A percentile compares a stretch with the other conserved stretches of the same genome.
Evolutionary conservation across 768 basidiomycete genomes (phyloP).

Genomic region (Kwoniella botswanensis): DNA sequence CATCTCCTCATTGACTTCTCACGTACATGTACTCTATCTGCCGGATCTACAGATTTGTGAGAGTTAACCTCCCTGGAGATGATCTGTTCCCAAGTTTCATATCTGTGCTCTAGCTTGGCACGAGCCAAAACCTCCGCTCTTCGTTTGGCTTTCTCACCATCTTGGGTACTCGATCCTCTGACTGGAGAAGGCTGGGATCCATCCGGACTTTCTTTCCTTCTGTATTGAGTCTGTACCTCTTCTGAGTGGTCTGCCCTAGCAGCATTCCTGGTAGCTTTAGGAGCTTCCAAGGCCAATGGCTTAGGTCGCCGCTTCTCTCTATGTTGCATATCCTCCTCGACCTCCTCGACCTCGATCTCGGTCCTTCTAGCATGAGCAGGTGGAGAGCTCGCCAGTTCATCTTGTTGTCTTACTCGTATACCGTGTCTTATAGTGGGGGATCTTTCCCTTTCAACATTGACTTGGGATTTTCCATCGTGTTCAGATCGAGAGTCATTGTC

Average conservation of each 20-base stretch:
- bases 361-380: background rate
- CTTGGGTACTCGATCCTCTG: background rate
- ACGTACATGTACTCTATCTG: background rate
- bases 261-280: no score
- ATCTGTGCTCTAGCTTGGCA: background rate
- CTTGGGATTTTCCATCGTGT: no score
- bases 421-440: background rate
- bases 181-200: background rate
- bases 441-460: no score
- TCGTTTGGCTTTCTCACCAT: background rate
- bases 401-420: background rate
- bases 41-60: background rate
- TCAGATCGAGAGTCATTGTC: no score
- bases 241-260: no score
- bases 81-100: background rate
- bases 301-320: background rate
- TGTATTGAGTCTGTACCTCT: no score
- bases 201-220: no score
- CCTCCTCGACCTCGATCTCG: background rate
- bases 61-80: background rate
- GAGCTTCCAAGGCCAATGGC: background rate
- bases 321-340: background rate
- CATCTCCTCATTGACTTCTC: slow-evolving; percentile 7
- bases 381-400: background rate
- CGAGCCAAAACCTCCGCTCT: background rate